phyloP scores from a whole-genome alignment of 2,329 filamentous ascomycete species.

The Monilinia fructicola region DNA sequence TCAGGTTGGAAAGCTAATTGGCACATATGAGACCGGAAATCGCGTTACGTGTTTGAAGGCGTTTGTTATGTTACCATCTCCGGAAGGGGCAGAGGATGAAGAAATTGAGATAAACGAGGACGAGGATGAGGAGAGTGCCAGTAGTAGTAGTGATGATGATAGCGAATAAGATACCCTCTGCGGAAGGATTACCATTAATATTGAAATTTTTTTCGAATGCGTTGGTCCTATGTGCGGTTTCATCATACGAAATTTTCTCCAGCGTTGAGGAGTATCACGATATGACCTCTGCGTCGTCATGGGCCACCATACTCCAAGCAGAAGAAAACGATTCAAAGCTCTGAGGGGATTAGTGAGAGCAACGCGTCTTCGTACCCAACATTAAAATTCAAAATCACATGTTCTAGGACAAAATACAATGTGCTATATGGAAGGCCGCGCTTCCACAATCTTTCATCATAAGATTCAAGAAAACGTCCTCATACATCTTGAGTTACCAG shows the following conservation, averaged over 20 bases:
- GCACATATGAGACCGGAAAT: constrained; percentile 79
- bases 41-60: constrained; percentile 85
- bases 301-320: background rate
- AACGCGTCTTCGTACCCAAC: background rate
- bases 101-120: constrained; percentile 33
- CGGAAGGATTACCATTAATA: constrained; percentile 14
- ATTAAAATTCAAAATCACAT: background rate
- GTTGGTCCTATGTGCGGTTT: background rate
- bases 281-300: background rate
- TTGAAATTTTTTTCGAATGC: background rate
- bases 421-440: background rate
- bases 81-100: constrained; percentile 57
- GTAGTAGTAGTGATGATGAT: constrained; percentile 37
- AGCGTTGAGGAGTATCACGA: background rate
- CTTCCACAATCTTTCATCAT: background rate
- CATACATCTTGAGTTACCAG: background rate
- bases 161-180: constrained; percentile 40
- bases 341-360: background rate
- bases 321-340: background rate
- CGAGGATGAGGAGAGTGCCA: constrained; percentile 26
- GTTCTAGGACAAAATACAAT: too few relatives aligned
- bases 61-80: constrained; percentile 77
- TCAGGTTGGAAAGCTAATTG: constrained; percentile 57
- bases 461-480: background rate
- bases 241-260: background rate